Evolutionary conservation across 2,329 filamentous ascomycete species (phyloP).

Genomic region (Colletotrichum echinochloae): DNA sequence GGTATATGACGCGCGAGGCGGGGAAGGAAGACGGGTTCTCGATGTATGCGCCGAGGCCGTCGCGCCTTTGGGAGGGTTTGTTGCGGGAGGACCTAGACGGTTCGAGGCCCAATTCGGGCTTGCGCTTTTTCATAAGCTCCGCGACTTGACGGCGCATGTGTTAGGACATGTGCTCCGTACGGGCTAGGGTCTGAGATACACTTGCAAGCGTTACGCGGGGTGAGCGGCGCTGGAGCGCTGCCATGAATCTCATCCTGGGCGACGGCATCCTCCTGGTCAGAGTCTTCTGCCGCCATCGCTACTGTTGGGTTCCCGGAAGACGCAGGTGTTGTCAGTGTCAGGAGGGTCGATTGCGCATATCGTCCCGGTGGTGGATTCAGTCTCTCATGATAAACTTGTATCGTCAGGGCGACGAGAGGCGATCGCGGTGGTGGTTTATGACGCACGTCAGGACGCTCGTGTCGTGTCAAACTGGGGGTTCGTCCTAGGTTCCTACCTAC

Average conservation of each 20-base stretch:
- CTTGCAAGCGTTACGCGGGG: conserved; percentile 58
- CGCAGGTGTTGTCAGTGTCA: neutral
- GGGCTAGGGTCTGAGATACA: neutral
- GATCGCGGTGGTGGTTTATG: neutral
- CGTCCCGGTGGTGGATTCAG: neutral
- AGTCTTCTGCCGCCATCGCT: conserved; percentile 45
- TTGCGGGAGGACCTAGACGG: conserved; percentile 41
- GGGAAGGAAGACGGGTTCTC: conserved; percentile 71
- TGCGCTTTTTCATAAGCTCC: conserved; percentile 55
- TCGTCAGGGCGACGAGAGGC: neutral
- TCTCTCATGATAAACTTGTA: neutral
- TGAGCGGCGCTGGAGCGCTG: conserved; percentile 45
- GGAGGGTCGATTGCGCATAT: conserved; percentile 4
- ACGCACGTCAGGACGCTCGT: neutral
- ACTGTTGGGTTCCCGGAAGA: neutral
- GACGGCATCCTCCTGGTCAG: conserved; percentile 55
- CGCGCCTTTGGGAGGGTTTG: conserved; percentile 61
- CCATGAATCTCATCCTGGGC: conserved; percentile 56
- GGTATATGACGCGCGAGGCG: conserved; percentile 71
- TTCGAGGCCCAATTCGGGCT: conserved; percentile 44
- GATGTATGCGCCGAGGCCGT: conserved; percentile 77
- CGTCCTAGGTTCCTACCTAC: neutral
- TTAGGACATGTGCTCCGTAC: conserved; percentile 3
- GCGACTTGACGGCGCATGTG: conserved; percentile 45
- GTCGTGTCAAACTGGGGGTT: neutral